Conservation (phyloP, 345 rosid species). For the Syzygium jambos region DNA sequence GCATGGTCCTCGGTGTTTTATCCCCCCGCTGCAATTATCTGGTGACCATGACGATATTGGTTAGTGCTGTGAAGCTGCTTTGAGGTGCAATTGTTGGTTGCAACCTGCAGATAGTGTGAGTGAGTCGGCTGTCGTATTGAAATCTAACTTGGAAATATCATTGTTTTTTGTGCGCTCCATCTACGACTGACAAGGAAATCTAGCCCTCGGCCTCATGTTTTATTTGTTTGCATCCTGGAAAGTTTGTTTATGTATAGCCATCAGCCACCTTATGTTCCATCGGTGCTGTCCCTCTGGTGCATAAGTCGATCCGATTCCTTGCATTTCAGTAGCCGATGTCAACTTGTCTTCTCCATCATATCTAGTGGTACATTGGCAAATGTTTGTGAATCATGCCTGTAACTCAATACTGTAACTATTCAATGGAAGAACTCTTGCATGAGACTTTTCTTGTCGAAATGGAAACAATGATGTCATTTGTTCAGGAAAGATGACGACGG, state of each 20-base stretch:
- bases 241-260: not conserved
- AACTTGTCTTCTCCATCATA: not conserved
- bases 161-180: not conserved
- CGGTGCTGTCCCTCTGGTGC: not conserved
- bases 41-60: not conserved
- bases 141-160: not conserved
- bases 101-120: not conserved
- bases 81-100: not conserved
- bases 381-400: not conserved
- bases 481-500: not conserved
- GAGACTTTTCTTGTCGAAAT: not conserved
- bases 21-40: not conserved
- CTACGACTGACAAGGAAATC: no score
- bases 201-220: no score
- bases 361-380: not conserved
- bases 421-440: not conserved
- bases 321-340: not conserved
- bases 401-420: fast-evolving
- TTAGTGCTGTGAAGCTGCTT: not conserved
- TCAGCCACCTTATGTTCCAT: not conserved
- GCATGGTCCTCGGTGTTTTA: not conserved
- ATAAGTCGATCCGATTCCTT: not conserved
- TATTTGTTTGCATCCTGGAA: no score
- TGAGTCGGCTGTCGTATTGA: not conserved
- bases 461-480: not conserved